Evolutionary conservation across 2,329 filamentous ascomycete genomes (phyloP).

Genomic region (Phialocephala sp.): DNA sequence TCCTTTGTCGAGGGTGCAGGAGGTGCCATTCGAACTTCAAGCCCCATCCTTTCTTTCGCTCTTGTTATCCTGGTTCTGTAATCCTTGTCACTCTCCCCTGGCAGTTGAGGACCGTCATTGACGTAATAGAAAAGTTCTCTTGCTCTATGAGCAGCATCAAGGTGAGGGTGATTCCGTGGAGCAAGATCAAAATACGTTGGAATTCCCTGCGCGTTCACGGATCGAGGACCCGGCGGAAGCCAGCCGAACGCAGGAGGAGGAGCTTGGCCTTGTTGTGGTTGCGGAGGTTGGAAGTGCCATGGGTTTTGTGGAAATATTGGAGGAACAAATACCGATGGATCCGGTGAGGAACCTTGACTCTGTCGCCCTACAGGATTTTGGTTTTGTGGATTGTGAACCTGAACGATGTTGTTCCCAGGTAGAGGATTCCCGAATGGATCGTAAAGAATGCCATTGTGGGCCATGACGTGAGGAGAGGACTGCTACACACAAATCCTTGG

Average conservation of each 20-base stretch:
- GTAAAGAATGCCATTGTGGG: background rate
- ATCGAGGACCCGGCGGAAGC: background rate
- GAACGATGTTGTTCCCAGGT: background rate
- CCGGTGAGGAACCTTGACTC: background rate
- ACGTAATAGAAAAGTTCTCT: slow-evolving; percentile 10
- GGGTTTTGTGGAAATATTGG: background rate
- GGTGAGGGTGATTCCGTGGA: background rate
- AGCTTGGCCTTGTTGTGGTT: background rate
- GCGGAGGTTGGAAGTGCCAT: background rate
- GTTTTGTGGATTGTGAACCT: background rate
- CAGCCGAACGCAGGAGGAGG: background rate
- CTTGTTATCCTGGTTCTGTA: slow-evolving; percentile 8
- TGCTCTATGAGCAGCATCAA: background rate
- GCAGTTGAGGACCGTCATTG: slow-evolving; percentile 15
- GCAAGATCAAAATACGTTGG: background rate
- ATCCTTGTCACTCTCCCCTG: background rate
- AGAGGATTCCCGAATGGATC: background rate
- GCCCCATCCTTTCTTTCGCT: slow-evolving; percentile 11
- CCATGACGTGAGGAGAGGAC: background rate
- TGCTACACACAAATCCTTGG: background rate
- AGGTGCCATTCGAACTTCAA: slow-evolving; percentile 10
- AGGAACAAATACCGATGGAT: background rate
- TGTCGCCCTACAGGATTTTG: background rate
- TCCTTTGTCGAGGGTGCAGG: background rate
- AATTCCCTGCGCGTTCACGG: background rate